These are phyloP conservation scores for Gentiana dahurica DNA, from an alignment of 257 asterid species.

Conservation along the genomic window DNA sequence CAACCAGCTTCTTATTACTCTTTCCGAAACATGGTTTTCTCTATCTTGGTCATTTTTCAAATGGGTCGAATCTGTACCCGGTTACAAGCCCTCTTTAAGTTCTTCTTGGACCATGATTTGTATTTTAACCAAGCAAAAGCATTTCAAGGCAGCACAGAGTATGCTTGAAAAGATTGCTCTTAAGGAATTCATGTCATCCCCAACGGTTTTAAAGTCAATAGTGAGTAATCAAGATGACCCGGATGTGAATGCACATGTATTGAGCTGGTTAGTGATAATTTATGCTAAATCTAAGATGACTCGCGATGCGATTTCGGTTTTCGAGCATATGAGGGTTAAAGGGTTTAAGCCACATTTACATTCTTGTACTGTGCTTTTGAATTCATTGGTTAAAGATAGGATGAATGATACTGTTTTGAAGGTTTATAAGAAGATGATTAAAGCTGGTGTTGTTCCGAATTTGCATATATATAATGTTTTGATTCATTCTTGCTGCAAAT, in stretches of 20 bases:
- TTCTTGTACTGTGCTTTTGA: conserved; percentile 78
- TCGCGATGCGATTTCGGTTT: conserved; percentile 71
- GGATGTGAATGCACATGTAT: conserved; percentile 68
- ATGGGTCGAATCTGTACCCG: conserved; percentile 73
- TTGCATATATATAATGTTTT: conserved; percentile 68
- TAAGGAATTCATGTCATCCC: conserved; percentile 72
- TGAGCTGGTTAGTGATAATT: conserved; percentile 88
- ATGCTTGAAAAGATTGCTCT: conserved; percentile 58
- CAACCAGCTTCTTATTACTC: conserved; percentile 34
- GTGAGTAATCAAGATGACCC: conserved; percentile 24
- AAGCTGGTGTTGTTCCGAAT: conserved; percentile 59
- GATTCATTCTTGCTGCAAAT: conserved; percentile 76
- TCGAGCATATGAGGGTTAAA: conserved; percentile 73
- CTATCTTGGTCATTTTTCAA: conserved; percentile 62
- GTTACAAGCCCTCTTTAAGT: conserved; percentile 61
- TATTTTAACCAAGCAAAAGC: conserved; percentile 55
- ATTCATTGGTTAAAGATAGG: conserved; percentile 66
- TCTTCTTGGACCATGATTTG: conserved; percentile 73
- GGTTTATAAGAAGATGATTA: conserved; percentile 57
- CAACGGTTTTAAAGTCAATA: conserved; percentile 64
- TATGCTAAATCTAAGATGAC: conserved; percentile 58
- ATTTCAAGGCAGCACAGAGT: conserved; percentile 54
- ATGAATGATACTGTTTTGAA: conserved; percentile 62
- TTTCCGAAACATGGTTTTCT: conserved; percentile 35
- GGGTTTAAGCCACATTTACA: conserved; percentile 63